Evolutionary conservation across 2,329 filamentous ascomycete genomes (phyloP).

Genomic region (Aspergillus fructus): DNA sequence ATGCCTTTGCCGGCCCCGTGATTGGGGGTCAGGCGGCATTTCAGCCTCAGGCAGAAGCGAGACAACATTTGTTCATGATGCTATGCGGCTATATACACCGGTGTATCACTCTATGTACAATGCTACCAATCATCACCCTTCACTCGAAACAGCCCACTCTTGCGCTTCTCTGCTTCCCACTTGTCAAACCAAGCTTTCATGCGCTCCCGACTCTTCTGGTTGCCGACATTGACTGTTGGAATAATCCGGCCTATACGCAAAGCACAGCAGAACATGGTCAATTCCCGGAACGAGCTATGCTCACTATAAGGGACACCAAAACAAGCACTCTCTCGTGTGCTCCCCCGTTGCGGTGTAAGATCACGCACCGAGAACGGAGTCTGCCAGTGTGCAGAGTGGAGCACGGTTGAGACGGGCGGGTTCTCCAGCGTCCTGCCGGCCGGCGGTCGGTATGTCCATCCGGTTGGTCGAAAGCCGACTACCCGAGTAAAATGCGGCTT

Average conservation of each 20-base stretch:
- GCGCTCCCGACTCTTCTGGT: constrained; percentile 60
- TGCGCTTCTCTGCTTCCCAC: constrained; percentile 63
- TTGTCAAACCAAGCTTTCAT: constrained; percentile 68
- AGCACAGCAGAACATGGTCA: constrained; percentile 89
- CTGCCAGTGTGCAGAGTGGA: constrained; percentile 72
- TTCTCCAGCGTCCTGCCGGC: constrained; percentile 61
- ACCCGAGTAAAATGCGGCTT: constrained; percentile 80
- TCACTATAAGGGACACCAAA: constrained; percentile 96
- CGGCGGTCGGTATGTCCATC: constrained; percentile 86
- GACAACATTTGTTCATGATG: background rate
- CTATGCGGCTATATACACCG: background rate
- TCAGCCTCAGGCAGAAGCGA: background rate
- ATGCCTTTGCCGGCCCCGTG: background rate
- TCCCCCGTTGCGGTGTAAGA: constrained; percentile 78
- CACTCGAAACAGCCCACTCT: constrained; percentile 58
- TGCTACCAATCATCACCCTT: constrained; percentile 27
- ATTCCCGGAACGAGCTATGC: constrained; percentile 89
- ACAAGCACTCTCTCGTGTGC: constrained; percentile 77
- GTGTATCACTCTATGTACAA: background rate
- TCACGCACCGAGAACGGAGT: constrained; percentile 70
- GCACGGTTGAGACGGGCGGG: constrained; percentile 63
- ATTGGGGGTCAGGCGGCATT: background rate
- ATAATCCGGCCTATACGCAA: constrained; percentile 85
- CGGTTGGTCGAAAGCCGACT: constrained; percentile 87
- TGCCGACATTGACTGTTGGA: constrained; percentile 87